Percentiles rank a stretch among this genome's conserved stretches.
Evolutionary conservation across 257 asterid genomes (phyloP).

Genomic region (Capsicum baccatum): DNA sequence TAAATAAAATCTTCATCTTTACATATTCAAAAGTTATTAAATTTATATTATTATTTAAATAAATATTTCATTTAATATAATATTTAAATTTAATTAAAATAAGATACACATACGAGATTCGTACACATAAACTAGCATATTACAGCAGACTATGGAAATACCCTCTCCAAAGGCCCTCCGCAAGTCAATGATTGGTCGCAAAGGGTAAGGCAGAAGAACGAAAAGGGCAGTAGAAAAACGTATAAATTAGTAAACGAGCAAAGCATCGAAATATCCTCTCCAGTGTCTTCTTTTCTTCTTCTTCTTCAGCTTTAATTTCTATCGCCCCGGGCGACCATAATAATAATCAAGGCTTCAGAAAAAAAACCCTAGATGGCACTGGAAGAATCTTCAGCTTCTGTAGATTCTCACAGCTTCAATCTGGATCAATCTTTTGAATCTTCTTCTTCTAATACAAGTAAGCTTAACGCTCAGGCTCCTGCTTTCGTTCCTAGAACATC

Average conservation of each 20-base stretch:
- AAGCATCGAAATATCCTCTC: neutral
- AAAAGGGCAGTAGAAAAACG: neutral
- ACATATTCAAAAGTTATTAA: no score
- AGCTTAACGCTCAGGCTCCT: constrained; percentile 82
- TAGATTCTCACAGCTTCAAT: constrained; percentile 9
- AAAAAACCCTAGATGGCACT: constrained; percentile 26
- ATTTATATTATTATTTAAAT: no score
- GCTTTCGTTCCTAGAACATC: constrained; percentile 71
- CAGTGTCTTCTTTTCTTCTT: neutral
- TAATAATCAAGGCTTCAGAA: no score
- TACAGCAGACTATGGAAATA: no score
- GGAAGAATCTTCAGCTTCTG: constrained; percentile 20
- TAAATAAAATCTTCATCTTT: no score
- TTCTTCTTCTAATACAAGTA: constrained; percentile 27
- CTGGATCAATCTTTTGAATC: neutral
- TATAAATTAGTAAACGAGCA: neutral
- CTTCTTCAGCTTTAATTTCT: neutral
- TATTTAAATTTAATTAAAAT: no score
- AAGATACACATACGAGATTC: no score
- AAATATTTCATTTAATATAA: no score
- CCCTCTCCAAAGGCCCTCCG: neutral
- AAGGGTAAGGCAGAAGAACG: neutral
- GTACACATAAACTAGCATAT: no score
- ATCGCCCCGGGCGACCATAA: neutral
- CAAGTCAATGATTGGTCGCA: constrained; percentile 1